Evolutionary conservation across 106 monocot species (phyloP).

Genomic region (Acorus gramineus): DNA sequence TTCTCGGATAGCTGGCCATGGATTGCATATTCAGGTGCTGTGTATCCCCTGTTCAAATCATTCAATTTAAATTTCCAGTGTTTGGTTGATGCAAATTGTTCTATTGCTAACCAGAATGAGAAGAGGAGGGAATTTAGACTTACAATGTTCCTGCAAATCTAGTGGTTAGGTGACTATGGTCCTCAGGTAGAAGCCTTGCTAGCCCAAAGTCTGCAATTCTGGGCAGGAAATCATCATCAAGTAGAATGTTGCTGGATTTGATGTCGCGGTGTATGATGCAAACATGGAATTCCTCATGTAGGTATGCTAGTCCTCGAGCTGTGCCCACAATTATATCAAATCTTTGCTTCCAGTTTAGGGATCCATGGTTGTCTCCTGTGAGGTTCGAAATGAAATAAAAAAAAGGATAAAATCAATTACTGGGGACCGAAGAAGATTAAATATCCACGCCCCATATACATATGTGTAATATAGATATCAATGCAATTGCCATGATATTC

Average conservation of each 20-base stretch:
- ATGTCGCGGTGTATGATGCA: slow-evolving; percentile 5
- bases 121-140: neutral
- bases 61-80: too few species aligned
- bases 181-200: neutral
- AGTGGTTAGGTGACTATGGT: neutral
- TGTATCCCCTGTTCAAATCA: slow-evolving; percentile 1
- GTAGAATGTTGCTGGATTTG: slow-evolving; percentile 1
- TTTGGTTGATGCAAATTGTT: too few species aligned
- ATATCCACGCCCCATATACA: too few species aligned
- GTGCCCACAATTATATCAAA: neutral
- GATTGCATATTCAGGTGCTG: neutral
- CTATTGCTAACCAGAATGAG: too few species aligned
- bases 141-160: slow-evolving; percentile 6
- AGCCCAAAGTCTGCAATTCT: too few species aligned
- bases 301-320: slow-evolving; percentile 1
- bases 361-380: neutral
- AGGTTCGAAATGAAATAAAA: neutral
- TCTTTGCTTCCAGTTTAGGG: neutral
- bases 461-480: too few species aligned
- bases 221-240: slow-evolving; percentile 4
- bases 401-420: too few species aligned
- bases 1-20: slow-evolving; percentile 5
- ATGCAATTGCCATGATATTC: too few species aligned
- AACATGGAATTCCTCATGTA: slow-evolving; percentile 1
- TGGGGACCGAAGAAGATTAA: too few species aligned